Base-by-base conservation (phyloP, 2,329 filamentous ascomycete genomes). In the Colletotrichum lindemuthianum region DNA sequence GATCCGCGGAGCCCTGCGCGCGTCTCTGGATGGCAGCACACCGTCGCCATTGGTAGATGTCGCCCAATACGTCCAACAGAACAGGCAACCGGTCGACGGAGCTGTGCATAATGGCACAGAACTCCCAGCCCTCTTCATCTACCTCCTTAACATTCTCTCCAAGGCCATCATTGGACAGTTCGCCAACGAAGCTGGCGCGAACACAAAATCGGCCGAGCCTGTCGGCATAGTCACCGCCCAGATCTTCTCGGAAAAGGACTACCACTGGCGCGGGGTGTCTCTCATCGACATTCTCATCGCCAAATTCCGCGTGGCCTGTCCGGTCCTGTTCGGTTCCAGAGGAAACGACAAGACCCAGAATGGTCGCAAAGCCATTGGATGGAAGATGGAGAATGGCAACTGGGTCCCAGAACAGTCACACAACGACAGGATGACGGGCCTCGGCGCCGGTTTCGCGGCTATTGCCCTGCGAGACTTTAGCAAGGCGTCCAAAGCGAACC, bases 281-380 rank as follows among this genome's bases (percentile, higher is more conserved):
- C 82, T 97, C 63, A 89, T 93, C 56, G 92, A 96, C 73, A 92
- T 98, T 64, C 82, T 98, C 36, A 90, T 97, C 71, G 82, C 94
- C 59, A 97, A 98, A 76, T 91, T 92, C 72, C 88, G 93, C 65
- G 83, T 91, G 13, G 83, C 87, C 4, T 97, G 93, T 71, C 95
- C 96, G 0, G 89, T 93, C 2, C 81, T 99, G 0, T 98, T 96
- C 74, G 95, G 95, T 15, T 87, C 94, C 68, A 85, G 87, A 47
- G 94, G 92, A 32, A 88, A 82, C 67, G 92, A 97, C 74, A 88
- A 84, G 66, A 96, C 89, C 1, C 84, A 88, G 49, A 81, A 82
- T 10, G 93, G 92, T 1, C 86, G 89, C 11, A 69, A 77, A 15
- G 84, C 86, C n/a, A 77, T 97, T 2, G 93, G 92, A 0, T 97